Evolutionary conservation across 305 asterid species (phyloP), one percentile per base, ranked within the genome.

Genomic region (Striga hermonthica): DNA sequence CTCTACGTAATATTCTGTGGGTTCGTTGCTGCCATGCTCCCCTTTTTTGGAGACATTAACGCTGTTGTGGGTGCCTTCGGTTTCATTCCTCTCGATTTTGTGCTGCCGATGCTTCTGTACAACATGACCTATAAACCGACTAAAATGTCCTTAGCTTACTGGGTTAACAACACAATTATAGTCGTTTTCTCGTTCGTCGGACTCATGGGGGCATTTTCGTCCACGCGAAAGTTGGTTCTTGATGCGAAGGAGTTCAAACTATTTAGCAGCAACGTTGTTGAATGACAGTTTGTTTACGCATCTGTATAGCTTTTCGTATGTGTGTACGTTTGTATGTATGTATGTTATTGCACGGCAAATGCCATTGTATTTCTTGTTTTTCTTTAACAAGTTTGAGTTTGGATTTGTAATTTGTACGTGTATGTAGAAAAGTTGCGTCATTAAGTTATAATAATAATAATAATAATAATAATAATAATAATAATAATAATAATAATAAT

Each of bases 81-180:
- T 34, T 93, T 90, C 73, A 93, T 93, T 68, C 98, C 98, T 52
- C 86, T 93, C 6, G 98, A 93, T 72, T 93, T 92, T 47, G 54
- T 89, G 39, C 90, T 92, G 4, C 98, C 98, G 7, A 92, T 92
- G 97, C 91, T 92, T 71, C 89, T 92, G 3, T 92, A 92, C 80
- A 92, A 92, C 86, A 82, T 84, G 83, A 84, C 90, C 1, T 71
- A 76, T 61, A 84, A 83, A 75, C 95, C 97, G 1, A 43, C 67
- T 3, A 86, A 68, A 74, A 67, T 83, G 58, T 89, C 96, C 14
- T 53, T 61, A 11, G 70, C 31, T 31, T 87, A 75, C 60, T 86
- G 95, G 95, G 56, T 83, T 72, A 92, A 92, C 81, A 73, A 49
- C 65, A 66, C 75, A 16, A 84, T 92, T 65, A 86, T 87, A n/a